Evolutionary conservation across 768 basidiomycete genomes (phyloP).

Genomic region (Trametes elegans): DNA sequence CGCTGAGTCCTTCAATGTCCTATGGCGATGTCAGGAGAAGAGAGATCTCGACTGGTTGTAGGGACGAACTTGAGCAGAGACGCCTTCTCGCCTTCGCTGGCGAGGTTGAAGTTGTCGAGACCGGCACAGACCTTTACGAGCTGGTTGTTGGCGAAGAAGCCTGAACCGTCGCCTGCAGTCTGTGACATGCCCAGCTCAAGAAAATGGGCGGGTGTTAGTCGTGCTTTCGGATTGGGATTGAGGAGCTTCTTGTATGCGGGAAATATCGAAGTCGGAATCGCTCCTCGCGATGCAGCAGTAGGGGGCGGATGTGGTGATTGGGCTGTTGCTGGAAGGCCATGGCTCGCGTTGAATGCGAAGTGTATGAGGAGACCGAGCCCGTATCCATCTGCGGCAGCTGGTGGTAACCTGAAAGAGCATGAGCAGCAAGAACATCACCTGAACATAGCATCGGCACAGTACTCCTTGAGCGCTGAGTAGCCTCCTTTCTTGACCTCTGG

Average conservation of each 20-base stretch:
- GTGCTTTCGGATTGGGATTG: conserved; percentile 81
- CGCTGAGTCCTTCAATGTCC: conserved; percentile 76
- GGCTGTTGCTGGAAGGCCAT: conserved; percentile 65
- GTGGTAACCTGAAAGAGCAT: conserved; percentile 36
- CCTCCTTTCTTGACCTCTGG: conserved; percentile 90
- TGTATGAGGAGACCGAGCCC: conserved; percentile 85
- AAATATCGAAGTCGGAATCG: conserved; percentile 75
- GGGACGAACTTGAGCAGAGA: conserved; percentile 59
- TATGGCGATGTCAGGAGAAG: conserved; percentile 26
- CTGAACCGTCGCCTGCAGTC: conserved; percentile 50
- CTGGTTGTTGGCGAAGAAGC: conserved; percentile 82
- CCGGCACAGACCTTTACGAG: conserved; percentile 83
- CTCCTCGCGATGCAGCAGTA: conserved; percentile 68
- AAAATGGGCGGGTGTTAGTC: conserved; percentile 74
- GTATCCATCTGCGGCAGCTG: conserved; percentile 80
- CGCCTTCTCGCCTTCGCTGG: conserved; percentile 77
- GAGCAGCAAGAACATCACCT: not conserved
- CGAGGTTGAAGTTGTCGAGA: conserved; percentile 81
- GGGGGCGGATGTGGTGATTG: conserved; percentile 79
- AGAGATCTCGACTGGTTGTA: not conserved
- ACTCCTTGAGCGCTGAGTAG: conserved; percentile 86
- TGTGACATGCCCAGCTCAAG: conserved; percentile 79
- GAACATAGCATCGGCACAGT: conserved; percentile 2
- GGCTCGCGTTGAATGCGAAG: conserved; percentile 80
- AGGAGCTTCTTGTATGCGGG: conserved; percentile 83